Evolutionary conservation across 768 basidiomycete genomes (phyloP).

Genomic region (Leccinum disarticulatum): DNA sequence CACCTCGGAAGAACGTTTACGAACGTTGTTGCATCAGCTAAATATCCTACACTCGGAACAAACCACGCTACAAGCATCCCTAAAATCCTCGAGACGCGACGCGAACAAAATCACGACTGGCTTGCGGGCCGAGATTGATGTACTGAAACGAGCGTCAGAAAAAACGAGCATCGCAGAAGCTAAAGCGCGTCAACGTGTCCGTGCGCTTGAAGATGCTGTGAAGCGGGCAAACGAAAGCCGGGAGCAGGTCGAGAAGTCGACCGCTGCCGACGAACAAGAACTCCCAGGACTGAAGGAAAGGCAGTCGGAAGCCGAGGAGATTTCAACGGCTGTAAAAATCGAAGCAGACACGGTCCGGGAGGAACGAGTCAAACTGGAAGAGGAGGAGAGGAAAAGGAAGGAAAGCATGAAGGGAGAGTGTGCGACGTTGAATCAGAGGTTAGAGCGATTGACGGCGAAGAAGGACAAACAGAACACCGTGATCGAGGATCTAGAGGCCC

Average conservation of each 20-base stretch:
- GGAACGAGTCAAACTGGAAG: constrained; percentile 49
- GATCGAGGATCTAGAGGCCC: constrained; percentile 67
- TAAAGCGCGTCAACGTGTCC: constrained; percentile 81
- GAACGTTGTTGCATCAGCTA: constrained; percentile 68
- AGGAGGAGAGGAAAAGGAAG: constrained; percentile 50
- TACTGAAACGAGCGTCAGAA: constrained; percentile 79
- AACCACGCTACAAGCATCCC: constrained; percentile 59
- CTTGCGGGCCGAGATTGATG: constrained; percentile 81
- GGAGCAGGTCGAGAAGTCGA: constrained; percentile 42
- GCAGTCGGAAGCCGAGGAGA: constrained; percentile 42
- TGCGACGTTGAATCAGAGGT: constrained; percentile 49
- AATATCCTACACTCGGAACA: constrained; percentile 63
- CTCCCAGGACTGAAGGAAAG: constrained; percentile 41
- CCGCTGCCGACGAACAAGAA: constrained; percentile 38
- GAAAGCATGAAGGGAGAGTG: constrained; percentile 62
- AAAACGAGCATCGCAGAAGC: constrained; percentile 73
- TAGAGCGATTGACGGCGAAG: constrained; percentile 67
- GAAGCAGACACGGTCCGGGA: constrained; percentile 47
- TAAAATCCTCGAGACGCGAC: constrained; percentile 79
- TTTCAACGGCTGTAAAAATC: constrained; percentile 38
- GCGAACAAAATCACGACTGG: constrained; percentile 81
- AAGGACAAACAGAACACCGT: constrained; percentile 57
- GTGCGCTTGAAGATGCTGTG: constrained; percentile 86
- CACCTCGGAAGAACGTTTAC: constrained; percentile 65
- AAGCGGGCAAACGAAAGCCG: constrained; percentile 69